Base-by-base conservation (phyloP, 1,284 basidiomycete species). In the Pholiota adiposa region DNA sequence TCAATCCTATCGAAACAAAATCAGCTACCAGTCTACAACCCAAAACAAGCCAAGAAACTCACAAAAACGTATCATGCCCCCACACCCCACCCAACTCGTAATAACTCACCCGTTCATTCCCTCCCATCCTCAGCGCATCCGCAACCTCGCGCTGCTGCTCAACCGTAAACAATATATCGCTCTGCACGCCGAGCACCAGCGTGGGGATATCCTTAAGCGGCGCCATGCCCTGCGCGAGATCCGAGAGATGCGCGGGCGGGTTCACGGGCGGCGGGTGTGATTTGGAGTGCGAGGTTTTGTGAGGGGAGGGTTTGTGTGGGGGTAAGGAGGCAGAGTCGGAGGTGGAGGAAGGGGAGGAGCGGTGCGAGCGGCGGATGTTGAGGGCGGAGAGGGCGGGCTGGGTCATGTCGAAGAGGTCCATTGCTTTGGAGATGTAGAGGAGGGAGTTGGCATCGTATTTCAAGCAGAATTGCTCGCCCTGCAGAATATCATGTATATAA, bases 401-500 rank as follows among this genome's bases (percentile, higher is more conserved):
- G 0, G 94, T 95, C 87, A 99, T 91, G 77, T 98, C 97, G 74
- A 99, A 99, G 1, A 99, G 83, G 75, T 99, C 97, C 97, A 99
- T 99, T 18, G 97, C 97, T 79, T 99, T 99, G 19, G 92, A 95
- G 64, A 98, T 88, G 80, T 99, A 99, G 69, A 99, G 96, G 74
- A 99, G 89, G 2, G 95, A 97, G 78, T 99, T 99, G 61, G 97
- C 97, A 73, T 99, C 97, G 76, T 99, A 99, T 73, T 98, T 99
- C 60, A 98, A 82, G 74, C 97, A 99, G 79, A 99, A 99, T 70
- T 95, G 88, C 77, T 96, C 94, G 59, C 94, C 94, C 86, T 90
- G 63, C 5, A 31, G 21, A 18, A 48, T n/a, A 44, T 18, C 27
- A 14, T 4, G n/a, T 11, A 9, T n/a, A 4, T 16, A 2, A 3